Base-by-base conservation (phyloP, 2,329 filamentous ascomycete genomes). In the Talaromyces piceae region DNA sequence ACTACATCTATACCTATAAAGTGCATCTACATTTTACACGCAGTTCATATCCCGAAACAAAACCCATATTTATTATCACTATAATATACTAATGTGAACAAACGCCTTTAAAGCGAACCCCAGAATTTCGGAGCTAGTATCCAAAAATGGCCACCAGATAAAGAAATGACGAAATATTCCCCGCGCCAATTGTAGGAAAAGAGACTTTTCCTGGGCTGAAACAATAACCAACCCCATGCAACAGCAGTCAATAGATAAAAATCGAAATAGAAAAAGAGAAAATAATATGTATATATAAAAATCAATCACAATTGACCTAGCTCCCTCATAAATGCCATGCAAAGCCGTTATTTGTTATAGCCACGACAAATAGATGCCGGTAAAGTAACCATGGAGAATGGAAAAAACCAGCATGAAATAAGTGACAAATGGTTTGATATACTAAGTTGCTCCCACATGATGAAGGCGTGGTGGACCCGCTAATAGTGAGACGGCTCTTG, bases 301-400 rank as follows among this genome's bases (percentile, higher is more conserved):
- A 1, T 4, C n/a, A 13, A 18, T 37, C 31, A 37, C 31, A 37
- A 18, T 16, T n/a, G 18, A 37, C n/a, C 33, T 9, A 20, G 7
- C 20, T 37, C 25, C 23, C 27, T 41, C 16, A 25, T 46, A 20
- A n/a, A 37, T 6, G 26, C 20, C 6, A 46, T 41, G 45, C 30
- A 47, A 45, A 41, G 39, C 45, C 45, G 41, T 49, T 27, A 43
- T 45, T 51, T 27, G 41, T 44, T 45, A 49, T 52, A 33, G 41
- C 47, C 45, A 22, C 41, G 25, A 37, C 3, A 49, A 39, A 43
- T 31, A 12, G 41, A 28, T 37, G 23, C 48, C n/a, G 28, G 16
- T 18, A 25, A 39, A 41, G 37, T 27, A 48, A 18, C 25, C 23
- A 30, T 41, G 5, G 28, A 43, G 43, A 28, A 5, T 23, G 16